A percentile compares a stretch with the other conserved stretches of the same genome.
These are phyloP conservation scores for Leishmania tropica DNA, from an alignment of 208 protist species.

Conservation along the genomic window DNA sequence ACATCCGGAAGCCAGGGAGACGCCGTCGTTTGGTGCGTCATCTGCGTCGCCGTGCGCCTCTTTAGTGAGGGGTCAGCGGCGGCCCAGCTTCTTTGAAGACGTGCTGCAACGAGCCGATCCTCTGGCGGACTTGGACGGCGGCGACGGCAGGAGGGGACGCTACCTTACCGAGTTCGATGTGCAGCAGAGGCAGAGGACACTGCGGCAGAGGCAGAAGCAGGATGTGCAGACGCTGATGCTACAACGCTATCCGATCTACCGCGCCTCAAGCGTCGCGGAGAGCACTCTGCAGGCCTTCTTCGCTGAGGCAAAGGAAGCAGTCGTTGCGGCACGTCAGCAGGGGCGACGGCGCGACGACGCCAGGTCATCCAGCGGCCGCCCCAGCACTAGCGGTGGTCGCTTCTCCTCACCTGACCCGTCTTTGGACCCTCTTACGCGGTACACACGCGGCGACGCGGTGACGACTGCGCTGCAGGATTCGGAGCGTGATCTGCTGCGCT, in stretches of 20 bases:
- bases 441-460: not conserved
- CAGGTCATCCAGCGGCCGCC: not conserved
- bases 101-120: constrained; percentile 25
- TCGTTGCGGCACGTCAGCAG: constrained; percentile 5
- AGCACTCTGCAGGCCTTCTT: constrained; percentile 57
- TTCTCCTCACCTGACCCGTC: not conserved
- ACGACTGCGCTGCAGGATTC: constrained; percentile 31
- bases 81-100: constrained; percentile 34
- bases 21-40: not conserved
- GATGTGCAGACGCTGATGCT: constrained; percentile 7
- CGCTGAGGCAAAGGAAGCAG: constrained; percentile 15
- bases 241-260: constrained; percentile 60
- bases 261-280: constrained; percentile 71
- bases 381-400: not conserved
- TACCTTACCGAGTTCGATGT: constrained; percentile 16
- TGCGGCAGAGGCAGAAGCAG: constrained; percentile 22
- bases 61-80: not conserved
- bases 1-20: not conserved
- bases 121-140: not conserved
- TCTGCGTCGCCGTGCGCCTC: constrained; percentile 7
- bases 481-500: constrained; percentile 49
- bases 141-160: constrained; percentile 10
- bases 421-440: not conserved
- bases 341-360: not conserved
- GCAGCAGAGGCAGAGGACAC: constrained; percentile 1